Conservation (phyloP, 2,329 filamentous ascomycete species). For the Epichloe amarillans region DNA sequence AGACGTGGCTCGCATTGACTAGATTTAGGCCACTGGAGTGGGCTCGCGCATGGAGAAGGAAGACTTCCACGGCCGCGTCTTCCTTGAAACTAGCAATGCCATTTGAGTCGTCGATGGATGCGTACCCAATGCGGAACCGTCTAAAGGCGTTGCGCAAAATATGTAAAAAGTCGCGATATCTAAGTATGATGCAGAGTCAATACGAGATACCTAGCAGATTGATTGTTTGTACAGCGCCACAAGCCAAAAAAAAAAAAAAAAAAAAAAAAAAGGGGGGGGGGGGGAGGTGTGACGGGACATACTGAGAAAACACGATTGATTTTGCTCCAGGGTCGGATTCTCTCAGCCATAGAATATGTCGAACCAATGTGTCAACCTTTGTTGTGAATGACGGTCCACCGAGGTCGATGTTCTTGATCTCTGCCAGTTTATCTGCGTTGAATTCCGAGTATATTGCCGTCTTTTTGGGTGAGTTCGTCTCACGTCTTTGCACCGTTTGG, state of each 20-base stretch:
- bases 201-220: not conserved
- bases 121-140: constrained; percentile 59
- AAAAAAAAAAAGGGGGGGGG: too few species aligned
- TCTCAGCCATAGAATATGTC: constrained; percentile 77
- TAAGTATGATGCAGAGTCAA: constrained; percentile 9
- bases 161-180: constrained; percentile 63
- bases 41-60: constrained; percentile 78
- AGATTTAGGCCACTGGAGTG: constrained; percentile 84
- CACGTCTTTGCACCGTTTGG: constrained; percentile 8
- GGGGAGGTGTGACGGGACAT: constrained; percentile 7
- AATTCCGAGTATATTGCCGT: constrained; percentile 65
- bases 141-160: constrained; percentile 59
- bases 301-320: constrained; percentile 86
- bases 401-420: constrained; percentile 74
- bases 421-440: constrained; percentile 52
- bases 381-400: constrained; percentile 65
- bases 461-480: constrained; percentile 16
- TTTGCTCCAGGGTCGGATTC: constrained; percentile 77
- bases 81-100: constrained; percentile 67
- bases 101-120: constrained; percentile 52
- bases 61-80: constrained; percentile 62
- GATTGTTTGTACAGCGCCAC: too few species aligned
- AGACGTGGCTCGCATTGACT: constrained; percentile 85
- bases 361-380: constrained; percentile 72
- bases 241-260: not conserved